phyloP scores from a whole-genome alignment of 164 flowering plant species.

The Akebia trifoliata region DNA sequence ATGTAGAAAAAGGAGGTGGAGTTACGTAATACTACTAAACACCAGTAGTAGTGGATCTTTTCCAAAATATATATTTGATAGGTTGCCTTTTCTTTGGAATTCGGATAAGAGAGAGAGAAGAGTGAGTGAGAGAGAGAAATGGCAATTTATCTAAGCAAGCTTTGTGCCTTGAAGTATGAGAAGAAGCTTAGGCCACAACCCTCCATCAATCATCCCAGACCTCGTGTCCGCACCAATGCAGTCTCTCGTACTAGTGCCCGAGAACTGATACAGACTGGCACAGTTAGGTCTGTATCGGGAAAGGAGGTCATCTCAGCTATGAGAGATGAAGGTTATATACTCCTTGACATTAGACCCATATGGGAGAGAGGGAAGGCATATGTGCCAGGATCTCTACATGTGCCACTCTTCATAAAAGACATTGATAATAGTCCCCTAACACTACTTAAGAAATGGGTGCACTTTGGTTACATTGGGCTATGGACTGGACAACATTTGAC shows the following conservation, averaged over 20 bases:
- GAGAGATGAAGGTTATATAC: constrained; percentile 41
- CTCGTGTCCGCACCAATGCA: constrained; percentile 23
- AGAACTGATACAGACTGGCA: constrained; percentile 59
- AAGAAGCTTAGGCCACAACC: constrained; percentile 12
- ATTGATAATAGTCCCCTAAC: constrained; percentile 57
- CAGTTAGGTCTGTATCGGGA: constrained; percentile 40
- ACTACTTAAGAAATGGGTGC: constrained; percentile 88
- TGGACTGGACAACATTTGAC: constrained; percentile 92
- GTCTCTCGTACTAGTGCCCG: constrained; percentile 26
- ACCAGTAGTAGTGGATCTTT: no score
- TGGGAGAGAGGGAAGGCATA: constrained; percentile 90
- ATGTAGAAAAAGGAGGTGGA: no score
- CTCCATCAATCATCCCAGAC: neutral
- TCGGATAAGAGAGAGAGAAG: constrained; percentile 14
- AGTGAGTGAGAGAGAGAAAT: constrained; percentile 18
- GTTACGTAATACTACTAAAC: no score
- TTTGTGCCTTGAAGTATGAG: constrained; percentile 11
- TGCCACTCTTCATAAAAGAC: constrained; percentile 75
- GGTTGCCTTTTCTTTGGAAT: neutral
- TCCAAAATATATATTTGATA: neutral
- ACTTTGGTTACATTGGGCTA: constrained; percentile 85
- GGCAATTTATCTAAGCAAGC: constrained; percentile 35
- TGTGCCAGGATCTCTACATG: constrained; percentile 75
- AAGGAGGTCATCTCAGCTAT: constrained; percentile 50
- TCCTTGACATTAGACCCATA: constrained; percentile 71